Evolutionary conservation across 148 eudicot species (phyloP), one percentile per base, ranked within the genome.

Genomic region (Limonium bicolor): DNA sequence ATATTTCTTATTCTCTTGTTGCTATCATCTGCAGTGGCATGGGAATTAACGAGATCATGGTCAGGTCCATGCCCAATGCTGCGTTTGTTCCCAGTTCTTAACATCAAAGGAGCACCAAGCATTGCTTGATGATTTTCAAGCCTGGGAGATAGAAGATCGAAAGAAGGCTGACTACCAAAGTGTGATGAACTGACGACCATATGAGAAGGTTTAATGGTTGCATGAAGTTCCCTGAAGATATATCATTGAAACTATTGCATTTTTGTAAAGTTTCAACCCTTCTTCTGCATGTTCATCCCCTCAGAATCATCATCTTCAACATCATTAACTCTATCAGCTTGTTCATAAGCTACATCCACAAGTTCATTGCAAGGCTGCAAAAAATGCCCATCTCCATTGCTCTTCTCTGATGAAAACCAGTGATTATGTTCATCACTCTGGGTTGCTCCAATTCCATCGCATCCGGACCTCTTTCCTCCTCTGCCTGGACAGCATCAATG

Each of bases 1-100:
- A 72, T 78, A 28, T 56, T 61, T 71, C 75, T 77, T 60, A 72
- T 55, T 58, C 78, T 69, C 65, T 80, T 88, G 39, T 54, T 68
- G 46, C 22, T 46, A 21, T 53, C 75, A 48, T 53, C 55, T 2
- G 63, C 45, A 20, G 59, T 68, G 66, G 48, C 72, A 60, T 17
- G 52, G 48, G 15, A 63, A 30, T 47, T n/a, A n/a, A n/a, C n/a
- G n/a, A n/a, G n/a, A n/a, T 76, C 76, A 16, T 62, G 54, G n/a
- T 64, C 82, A 27, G 57, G 68, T 27, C 32, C 78, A 1, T 79
- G 59, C 36, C 47, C 77, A 63, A 90, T 71, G 42, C 83, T 88
- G 12, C 59, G 62, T 17, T 50, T 30, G 33, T 65, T 54, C 20
- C 58, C 60, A 52, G 69, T n/a, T n/a, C n/a, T n/a, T n/a, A n/a